Conservation (phyloP, 495 filamentous ascomycete genomes). For the Hypoxylon perforatum region DNA sequence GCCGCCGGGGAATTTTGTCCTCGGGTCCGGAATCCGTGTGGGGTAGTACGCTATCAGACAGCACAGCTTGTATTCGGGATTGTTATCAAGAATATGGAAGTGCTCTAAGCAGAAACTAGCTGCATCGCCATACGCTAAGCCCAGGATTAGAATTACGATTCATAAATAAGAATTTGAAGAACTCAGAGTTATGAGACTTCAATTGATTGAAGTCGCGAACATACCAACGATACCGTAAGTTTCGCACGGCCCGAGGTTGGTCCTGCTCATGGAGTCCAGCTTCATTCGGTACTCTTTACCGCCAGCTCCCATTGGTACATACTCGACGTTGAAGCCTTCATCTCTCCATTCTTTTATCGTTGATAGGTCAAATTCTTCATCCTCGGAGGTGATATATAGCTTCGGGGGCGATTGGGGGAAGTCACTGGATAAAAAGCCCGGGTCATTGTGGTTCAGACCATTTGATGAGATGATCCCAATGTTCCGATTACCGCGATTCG, state of each 20-base stretch:
- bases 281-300: slow-evolving; percentile 64
- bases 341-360: slow-evolving; percentile 69
- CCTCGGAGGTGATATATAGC: slow-evolving; percentile 73
- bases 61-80: slow-evolving; percentile 58
- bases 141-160: slow-evolving; percentile 14
- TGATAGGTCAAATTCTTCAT: slow-evolving; percentile 67
- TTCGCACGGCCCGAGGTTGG: slow-evolving; percentile 46
- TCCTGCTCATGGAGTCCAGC: slow-evolving; percentile 46
- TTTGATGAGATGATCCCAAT: slow-evolving; percentile 48
- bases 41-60: slow-evolving; percentile 63
- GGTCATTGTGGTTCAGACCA: slow-evolving; percentile 47
- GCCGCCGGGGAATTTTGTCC: slow-evolving; percentile 51
- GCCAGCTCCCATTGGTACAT: slow-evolving; percentile 65
- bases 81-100: slow-evolving; percentile 51
- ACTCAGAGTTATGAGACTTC: background rate
- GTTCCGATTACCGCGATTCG: slow-evolving; percentile 45
- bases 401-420: slow-evolving; percentile 59
- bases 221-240: slow-evolving; percentile 51
- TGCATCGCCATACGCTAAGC: slow-evolving; percentile 48
- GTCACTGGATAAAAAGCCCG: slow-evolving; percentile 48
- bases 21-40: slow-evolving; percentile 55
- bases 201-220: slow-evolving; percentile 8
- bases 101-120: slow-evolving; percentile 50
- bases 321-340: slow-evolving; percentile 74
- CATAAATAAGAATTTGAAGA: background rate